Percentiles rank a stretch among this genome's conserved stretches.
phyloP scores from a whole-genome alignment of 371 early-diverging fungal species.

The Dichotomocladium elegans region DNA sequence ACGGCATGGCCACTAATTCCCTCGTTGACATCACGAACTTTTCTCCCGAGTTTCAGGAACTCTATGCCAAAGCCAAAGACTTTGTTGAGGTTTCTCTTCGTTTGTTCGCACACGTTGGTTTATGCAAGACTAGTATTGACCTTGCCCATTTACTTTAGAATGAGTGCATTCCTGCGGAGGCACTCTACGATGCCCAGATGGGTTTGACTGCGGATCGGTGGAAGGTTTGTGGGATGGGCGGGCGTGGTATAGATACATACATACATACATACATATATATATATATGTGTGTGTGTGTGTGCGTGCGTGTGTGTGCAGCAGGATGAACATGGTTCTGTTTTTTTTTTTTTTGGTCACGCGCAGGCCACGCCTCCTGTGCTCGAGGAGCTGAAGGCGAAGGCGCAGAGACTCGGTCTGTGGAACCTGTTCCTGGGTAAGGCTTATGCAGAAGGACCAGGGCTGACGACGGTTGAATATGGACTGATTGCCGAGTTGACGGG shows the following conservation, averaged over 20 bases:
- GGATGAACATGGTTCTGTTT: no score
- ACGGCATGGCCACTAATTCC: slow-evolving; percentile 38
- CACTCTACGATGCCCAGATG: slow-evolving; percentile 67
- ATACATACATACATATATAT: not conserved
- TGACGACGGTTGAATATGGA: slow-evolving; percentile 92
- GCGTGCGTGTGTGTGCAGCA: no score
- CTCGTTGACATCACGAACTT: slow-evolving; percentile 40
- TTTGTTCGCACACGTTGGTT: not conserved
- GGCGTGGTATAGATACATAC: slow-evolving; percentile 2
- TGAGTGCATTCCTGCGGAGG: slow-evolving; percentile 94
- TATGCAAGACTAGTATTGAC: not conserved
- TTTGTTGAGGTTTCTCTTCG: slow-evolving; percentile 69
- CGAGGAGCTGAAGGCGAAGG: slow-evolving; percentile 85
- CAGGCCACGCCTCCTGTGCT: slow-evolving; percentile 77
- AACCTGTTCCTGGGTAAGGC: slow-evolving; percentile 85
- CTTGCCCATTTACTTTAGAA: slow-evolving; percentile 43
- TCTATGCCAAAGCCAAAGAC: slow-evolving; percentile 64
- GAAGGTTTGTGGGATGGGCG: slow-evolving; percentile 58
- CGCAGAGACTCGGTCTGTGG: slow-evolving; percentile 90
- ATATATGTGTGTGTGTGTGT: no score
- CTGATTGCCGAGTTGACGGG: slow-evolving; percentile 89
- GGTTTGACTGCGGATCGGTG: slow-evolving; percentile 73
- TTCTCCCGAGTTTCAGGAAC: slow-evolving; percentile 65
- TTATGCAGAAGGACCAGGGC: slow-evolving; percentile 77
- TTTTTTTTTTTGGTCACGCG: not conserved